These are phyloP conservation scores for Hymenoscyphus infarciens DNA, from an alignment of 2,329 filamentous ascomycete genomes.

Conservation along the genomic window DNA sequence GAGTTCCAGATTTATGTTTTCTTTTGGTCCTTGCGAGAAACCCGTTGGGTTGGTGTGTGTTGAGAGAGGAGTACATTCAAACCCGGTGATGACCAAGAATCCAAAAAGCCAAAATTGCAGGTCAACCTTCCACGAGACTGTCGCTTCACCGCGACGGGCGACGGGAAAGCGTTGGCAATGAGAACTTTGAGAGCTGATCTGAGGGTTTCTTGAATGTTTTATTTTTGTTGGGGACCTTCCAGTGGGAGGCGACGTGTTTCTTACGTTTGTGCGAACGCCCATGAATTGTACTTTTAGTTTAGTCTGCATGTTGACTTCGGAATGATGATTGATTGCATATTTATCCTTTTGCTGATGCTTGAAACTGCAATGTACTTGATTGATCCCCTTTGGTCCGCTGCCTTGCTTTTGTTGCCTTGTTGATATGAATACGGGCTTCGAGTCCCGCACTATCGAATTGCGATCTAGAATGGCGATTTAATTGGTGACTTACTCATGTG, in stretches of 20 bases:
- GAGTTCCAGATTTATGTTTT: constrained; percentile 16
- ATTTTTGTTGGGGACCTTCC: constrained; percentile 9
- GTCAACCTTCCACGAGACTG: constrained; percentile 32
- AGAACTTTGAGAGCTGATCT: constrained; percentile 41
- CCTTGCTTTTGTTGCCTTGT: background rate
- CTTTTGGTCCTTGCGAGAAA: constrained; percentile 11
- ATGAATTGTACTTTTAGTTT: background rate
- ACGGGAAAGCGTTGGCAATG: constrained; percentile 36
- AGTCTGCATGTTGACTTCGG: background rate
- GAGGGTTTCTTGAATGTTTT: constrained; percentile 31
- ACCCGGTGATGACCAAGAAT: constrained; percentile 38
- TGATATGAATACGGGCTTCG: background rate
- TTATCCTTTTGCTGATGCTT: background rate
- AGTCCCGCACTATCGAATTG: background rate
- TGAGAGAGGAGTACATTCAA: constrained; percentile 11
- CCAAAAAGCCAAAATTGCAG: constrained; percentile 40
- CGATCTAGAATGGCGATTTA: no score
- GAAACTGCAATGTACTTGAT: background rate
- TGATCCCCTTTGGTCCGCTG: background rate
- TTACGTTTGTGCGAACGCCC: background rate
- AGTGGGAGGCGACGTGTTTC: background rate
- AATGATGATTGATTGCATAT: background rate
- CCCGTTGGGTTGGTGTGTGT: constrained; percentile 14
- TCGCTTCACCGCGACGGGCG: constrained; percentile 18
- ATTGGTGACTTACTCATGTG: no score